Percentiles rank a stretch among this genome's conserved stretches.
These are phyloP conservation scores for Talaromyces thailandensis DNA, from an alignment of 495 filamentous ascomycete species.

Conservation along the genomic window DNA sequence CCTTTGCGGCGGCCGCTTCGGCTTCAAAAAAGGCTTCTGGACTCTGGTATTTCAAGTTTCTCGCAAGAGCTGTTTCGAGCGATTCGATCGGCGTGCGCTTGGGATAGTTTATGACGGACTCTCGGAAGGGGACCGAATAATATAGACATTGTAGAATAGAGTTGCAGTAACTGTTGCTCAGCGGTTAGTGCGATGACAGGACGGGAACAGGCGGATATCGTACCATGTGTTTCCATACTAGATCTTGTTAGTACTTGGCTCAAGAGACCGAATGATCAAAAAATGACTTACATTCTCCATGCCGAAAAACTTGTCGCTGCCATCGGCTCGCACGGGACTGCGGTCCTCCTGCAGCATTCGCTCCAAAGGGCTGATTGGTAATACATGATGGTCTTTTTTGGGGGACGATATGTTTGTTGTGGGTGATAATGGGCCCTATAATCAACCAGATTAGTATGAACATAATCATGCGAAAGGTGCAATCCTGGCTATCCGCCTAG, in stretches of 20 bases:
- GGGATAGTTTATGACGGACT: slow-evolving; percentile 90
- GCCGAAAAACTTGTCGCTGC: slow-evolving; percentile 97
- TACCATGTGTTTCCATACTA: slow-evolving; percentile 98
- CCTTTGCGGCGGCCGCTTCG: slow-evolving; percentile 35
- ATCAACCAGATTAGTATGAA: slow-evolving; percentile 11
- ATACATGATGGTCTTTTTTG: slow-evolving; percentile 66
- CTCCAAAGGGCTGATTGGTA: slow-evolving; percentile 69
- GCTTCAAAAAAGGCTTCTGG: slow-evolving; percentile 30
- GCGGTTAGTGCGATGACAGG: neutral
- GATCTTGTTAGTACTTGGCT: neutral
- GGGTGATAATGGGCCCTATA: slow-evolving; percentile 34
- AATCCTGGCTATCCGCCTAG: neutral
- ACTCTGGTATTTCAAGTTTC: slow-evolving; percentile 40
- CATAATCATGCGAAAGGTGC: slow-evolving; percentile 2
- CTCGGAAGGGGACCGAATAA: slow-evolving; percentile 89
- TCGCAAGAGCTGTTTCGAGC: slow-evolving; percentile 35
- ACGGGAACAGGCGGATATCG: slow-evolving; percentile 9
- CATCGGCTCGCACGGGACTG: slow-evolving; percentile 71
- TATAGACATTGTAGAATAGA: slow-evolving; percentile 96
- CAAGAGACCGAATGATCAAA: slow-evolving; percentile 6
- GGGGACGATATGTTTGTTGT: slow-evolving; percentile 30
- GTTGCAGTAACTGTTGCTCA: slow-evolving; percentile 78
- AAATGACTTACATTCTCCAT: slow-evolving; percentile 79
- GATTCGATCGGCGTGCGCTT: slow-evolving; percentile 49
- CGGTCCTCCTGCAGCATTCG: slow-evolving; percentile 72